phyloP scores from a whole-genome alignment of 805 yeast species.

The Candida rishiriensis region DNA sequence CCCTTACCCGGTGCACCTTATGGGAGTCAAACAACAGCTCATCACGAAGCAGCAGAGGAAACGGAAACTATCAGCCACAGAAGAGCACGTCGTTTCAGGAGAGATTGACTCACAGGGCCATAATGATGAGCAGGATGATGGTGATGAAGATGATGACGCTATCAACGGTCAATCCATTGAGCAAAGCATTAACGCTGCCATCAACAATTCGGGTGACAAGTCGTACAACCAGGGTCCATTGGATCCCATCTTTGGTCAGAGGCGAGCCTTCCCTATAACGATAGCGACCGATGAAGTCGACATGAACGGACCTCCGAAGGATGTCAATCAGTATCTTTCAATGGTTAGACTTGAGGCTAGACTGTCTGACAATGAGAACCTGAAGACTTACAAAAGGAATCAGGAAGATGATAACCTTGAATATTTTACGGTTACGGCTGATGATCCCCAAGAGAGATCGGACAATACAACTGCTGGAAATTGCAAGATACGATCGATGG shows the following conservation, averaged over 20 bases:
- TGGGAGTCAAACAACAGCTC: too few species aligned
- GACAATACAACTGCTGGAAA: not conserved
- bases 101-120: not conserved
- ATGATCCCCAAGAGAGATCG: not conserved
- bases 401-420: slow-evolving; percentile 4
- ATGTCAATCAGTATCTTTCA: slow-evolving; percentile 30
- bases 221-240: slow-evolving; percentile 27
- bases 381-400: not conserved
- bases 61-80: too few species aligned
- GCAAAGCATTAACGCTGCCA: not conserved
- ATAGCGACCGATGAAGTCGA: slow-evolving; percentile 18
- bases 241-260: slow-evolving; percentile 34
- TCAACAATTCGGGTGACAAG: not conserved
- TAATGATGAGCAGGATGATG: not conserved
- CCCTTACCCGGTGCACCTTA: too few species aligned
- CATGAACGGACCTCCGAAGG: slow-evolving; percentile 13
- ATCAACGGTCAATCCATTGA: not conserved
- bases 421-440: not conserved
- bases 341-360: slow-evolving; percentile 31
- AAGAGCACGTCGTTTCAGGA: too few species aligned
- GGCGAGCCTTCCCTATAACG: slow-evolving; percentile 31
- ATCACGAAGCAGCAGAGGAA: too few species aligned
- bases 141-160: not conserved
- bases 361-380: slow-evolving; percentile 8
- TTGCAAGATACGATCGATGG: not conserved